phyloP scores from a whole-genome alignment of 495 filamentous ascomycete species.

The Xanthoparmelia taractica region DNA sequence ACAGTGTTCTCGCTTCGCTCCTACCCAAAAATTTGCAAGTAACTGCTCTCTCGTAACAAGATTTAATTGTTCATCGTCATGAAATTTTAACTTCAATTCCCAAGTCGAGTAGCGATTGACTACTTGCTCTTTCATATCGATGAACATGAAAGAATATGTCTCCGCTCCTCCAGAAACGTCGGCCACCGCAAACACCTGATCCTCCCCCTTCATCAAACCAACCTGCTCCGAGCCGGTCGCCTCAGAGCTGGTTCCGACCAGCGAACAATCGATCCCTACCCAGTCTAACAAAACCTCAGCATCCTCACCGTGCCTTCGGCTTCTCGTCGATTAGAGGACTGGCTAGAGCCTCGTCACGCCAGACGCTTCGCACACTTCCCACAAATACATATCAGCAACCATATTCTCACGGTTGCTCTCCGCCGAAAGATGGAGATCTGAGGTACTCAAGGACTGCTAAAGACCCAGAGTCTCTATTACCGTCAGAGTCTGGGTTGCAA shows the following conservation, averaged over 20 bases:
- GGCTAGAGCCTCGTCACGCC: conserved; percentile 13
- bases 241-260: conserved; percentile 14
- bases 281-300: conserved; percentile 6
- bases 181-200: neutral
- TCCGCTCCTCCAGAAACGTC: conserved; percentile 6
- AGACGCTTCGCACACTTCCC: neutral
- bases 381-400: neutral
- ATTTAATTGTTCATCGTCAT: too few species aligned
- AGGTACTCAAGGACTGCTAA: neutral
- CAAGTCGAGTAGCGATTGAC: neutral
- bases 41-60: neutral
- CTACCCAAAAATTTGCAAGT: conserved; percentile 2
- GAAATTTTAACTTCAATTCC: too few species aligned
- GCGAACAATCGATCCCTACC: conserved; percentile 14
- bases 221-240: neutral
- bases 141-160: conserved; percentile 12
- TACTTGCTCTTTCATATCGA: neutral
- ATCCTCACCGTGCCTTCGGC: conserved; percentile 13
- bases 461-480: neutral
- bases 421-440: neutral
- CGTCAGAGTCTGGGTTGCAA: neutral
- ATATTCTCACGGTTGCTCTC: conserved; percentile 5
- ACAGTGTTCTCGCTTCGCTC: conserved; percentile 7
- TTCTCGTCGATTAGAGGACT: conserved; percentile 18
- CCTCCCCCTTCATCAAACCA: neutral